A percentile compares a stretch with the other conserved stretches of the same genome.
Conservation (phyloP, 2,329 filamentous ascomycete genomes). For the Penicillium sp. region DNA sequence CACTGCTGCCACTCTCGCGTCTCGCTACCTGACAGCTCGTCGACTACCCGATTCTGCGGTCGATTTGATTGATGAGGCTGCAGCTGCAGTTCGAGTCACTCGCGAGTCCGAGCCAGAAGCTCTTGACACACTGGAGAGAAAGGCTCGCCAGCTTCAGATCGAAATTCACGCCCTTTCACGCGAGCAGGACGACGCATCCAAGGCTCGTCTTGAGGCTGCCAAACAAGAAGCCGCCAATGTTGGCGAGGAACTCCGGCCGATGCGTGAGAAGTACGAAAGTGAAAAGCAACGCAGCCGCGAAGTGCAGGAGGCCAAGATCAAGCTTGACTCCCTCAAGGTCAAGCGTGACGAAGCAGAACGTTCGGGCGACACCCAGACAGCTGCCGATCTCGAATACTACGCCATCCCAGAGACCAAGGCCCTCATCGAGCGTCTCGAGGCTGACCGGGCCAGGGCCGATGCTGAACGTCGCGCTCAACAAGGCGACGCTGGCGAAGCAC, state of each 20-base stretch:
- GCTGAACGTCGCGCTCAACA: slow-evolving; percentile 56
- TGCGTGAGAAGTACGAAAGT: slow-evolving; percentile 91
- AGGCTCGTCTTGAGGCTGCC: slow-evolving; percentile 74
- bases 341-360: slow-evolving; percentile 93
- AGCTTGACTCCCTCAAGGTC: slow-evolving; percentile 85
- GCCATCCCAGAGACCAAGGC: slow-evolving; percentile 89
- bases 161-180: slow-evolving; percentile 93
- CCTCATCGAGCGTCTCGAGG: slow-evolving; percentile 77
- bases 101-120: slow-evolving; percentile 95
- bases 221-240: slow-evolving; percentile 91
- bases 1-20: slow-evolving; percentile 82
- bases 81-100: slow-evolving; percentile 91
- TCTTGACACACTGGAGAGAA: slow-evolving; percentile 90
- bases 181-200: slow-evolving; percentile 92
- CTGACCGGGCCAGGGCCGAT: slow-evolving; percentile 75
- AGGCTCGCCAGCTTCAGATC: slow-evolving; percentile 85
- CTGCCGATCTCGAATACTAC: slow-evolving; percentile 94
- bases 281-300: slow-evolving; percentile 89
- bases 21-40: slow-evolving; percentile 86
- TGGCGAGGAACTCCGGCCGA: slow-evolving; percentile 83
- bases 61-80: slow-evolving; percentile 92
- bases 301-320: slow-evolving; percentile 91
- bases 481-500: slow-evolving; percentile 63
- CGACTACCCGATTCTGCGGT: slow-evolving; percentile 95
- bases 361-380: slow-evolving; percentile 76